These are phyloP conservation scores for Flagelloscypha sp. DNA, from an alignment of 768 basidiomycete genomes.

Conservation along the genomic window DNA sequence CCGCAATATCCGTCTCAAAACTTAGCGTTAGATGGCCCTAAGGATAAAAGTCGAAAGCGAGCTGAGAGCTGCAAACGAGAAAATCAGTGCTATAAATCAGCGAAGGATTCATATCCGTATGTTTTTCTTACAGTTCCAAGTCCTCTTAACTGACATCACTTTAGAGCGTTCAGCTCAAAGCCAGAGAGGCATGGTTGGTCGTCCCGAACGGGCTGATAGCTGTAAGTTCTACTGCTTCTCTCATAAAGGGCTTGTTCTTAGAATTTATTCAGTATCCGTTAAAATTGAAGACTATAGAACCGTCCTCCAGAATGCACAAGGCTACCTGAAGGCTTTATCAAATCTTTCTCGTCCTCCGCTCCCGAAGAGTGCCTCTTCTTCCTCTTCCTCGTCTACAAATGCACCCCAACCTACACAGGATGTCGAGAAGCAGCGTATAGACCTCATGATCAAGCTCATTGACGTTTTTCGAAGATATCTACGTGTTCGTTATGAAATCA, in stretches of 20 bases:
- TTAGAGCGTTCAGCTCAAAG: constrained; percentile 23
- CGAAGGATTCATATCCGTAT: constrained; percentile 49
- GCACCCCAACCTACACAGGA: constrained; percentile 32
- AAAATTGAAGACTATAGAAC: constrained; percentile 64
- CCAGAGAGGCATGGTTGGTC: constrained; percentile 19
- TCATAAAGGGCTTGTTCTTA: neutral
- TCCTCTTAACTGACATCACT: constrained; percentile 2
- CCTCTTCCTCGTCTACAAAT: constrained; percentile 27
- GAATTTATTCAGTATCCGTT: constrained; percentile 8
- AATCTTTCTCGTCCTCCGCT: constrained; percentile 33
- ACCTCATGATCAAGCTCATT: constrained; percentile 57
- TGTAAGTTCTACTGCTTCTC: constrained; percentile 15
- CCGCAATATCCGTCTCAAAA: constrained; percentile 10
- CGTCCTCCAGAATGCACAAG: constrained; percentile 55
- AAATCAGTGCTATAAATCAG: constrained; percentile 56
- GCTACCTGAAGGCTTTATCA: constrained; percentile 48
- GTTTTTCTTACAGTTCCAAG: constrained; percentile 13
- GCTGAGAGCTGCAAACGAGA: constrained; percentile 63
- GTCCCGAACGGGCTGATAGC: constrained; percentile 26
- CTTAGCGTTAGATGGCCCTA: constrained; percentile 44
- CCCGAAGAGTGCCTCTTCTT: constrained; percentile 24
- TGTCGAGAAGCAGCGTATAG: constrained; percentile 47
- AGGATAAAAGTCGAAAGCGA: constrained; percentile 69
- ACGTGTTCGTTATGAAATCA: constrained; percentile 70
- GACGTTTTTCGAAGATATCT: constrained; percentile 59